phyloP scores from a whole-genome alignment of 805 yeast genomes.

The Candida morakotiae region DNA sequence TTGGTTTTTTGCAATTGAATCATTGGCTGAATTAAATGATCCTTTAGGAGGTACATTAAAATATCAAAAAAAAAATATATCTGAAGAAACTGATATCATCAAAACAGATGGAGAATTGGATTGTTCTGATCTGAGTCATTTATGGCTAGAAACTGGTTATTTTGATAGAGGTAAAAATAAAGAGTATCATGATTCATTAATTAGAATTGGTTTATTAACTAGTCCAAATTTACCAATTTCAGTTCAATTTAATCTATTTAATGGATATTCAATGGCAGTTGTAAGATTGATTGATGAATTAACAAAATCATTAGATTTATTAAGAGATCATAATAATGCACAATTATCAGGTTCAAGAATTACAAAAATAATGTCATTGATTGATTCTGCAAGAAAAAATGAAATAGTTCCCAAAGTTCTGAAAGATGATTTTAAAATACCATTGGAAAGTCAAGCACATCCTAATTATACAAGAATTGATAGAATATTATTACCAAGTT shows the following conservation, averaged over 20 bases:
- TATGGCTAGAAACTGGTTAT: slow-evolving; percentile 30
- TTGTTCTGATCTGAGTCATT: slow-evolving; percentile 11
- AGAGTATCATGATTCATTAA: slow-evolving; percentile 29
- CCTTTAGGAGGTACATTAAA: slow-evolving; percentile 51
- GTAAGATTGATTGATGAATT: slow-evolving; percentile 25
- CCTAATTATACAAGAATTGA: slow-evolving; percentile 19
- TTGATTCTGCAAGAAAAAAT: slow-evolving; percentile 22
- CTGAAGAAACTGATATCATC: slow-evolving; percentile 3
- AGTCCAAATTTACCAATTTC: slow-evolving; percentile 7
- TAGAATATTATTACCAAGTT: slow-evolving; percentile 15
- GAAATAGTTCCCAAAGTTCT: slow-evolving; percentile 22
- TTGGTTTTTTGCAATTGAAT: slow-evolving; percentile 56
- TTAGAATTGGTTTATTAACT: slow-evolving; percentile 22
- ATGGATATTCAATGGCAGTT: slow-evolving; percentile 27
- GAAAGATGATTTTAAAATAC: slow-evolving; percentile 19
- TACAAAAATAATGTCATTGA: slow-evolving; percentile 29
- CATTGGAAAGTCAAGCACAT: slow-evolving; percentile 22
- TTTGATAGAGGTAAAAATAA: slow-evolving; percentile 20
- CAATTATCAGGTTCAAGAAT: slow-evolving; percentile 19
- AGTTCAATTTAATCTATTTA: slow-evolving; percentile 24
- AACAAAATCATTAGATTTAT: slow-evolving; percentile 18
- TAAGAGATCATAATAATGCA: slow-evolving; percentile 14
- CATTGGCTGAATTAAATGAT: slow-evolving; percentile 49
- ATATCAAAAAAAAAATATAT: slow-evolving; percentile 4
- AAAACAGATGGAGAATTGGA: slow-evolving; percentile 9